Evolutionary conservation across 2,329 filamentous ascomycete species (phyloP).

Genomic region (Pseudogymnoascus sp.): DNA sequence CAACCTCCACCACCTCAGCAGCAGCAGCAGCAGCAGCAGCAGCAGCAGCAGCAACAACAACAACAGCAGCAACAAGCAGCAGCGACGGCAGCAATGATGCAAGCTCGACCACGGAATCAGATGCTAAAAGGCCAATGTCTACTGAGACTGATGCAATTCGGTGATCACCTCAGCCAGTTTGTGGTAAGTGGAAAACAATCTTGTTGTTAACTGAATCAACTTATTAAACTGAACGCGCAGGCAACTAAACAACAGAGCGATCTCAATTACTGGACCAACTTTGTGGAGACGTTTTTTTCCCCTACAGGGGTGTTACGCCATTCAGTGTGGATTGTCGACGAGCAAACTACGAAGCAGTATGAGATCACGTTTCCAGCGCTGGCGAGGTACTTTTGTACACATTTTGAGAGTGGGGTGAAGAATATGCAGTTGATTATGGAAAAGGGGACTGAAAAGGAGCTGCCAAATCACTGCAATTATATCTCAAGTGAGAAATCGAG

Average conservation of each 20-base stretch:
- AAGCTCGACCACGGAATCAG: slow-evolving; percentile 28
- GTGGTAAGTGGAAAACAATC: slow-evolving; percentile 36
- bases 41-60: slow-evolving; percentile 31
- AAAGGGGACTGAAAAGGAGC: slow-evolving; percentile 48
- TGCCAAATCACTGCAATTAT: slow-evolving; percentile 59
- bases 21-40: slow-evolving; percentile 31
- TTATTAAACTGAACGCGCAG: slow-evolving; percentile 29
- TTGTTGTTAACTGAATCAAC: slow-evolving; percentile 20
- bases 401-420: slow-evolving; percentile 79
- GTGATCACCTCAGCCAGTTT: slow-evolving; percentile 54
- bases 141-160: slow-evolving; percentile 54
- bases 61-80: slow-evolving; percentile 28
- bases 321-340: slow-evolving; percentile 53
- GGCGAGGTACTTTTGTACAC: slow-evolving; percentile 80
- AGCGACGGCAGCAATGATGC: slow-evolving; percentile 28
- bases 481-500: slow-evolving; percentile 71
- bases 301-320: slow-evolving; percentile 69
- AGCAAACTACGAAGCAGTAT: slow-evolving; percentile 65
- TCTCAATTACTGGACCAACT: slow-evolving; percentile 68
- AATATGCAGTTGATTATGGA: slow-evolving; percentile 83
- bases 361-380: slow-evolving; percentile 78
- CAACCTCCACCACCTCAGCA: slow-evolving; percentile 34
- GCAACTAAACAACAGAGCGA: slow-evolving; percentile 57
- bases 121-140: slow-evolving; percentile 48
- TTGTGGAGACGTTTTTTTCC: slow-evolving; percentile 78